phyloP scores from a whole-genome alignment of 164 flowering plant species.

The Akebia trifoliata region DNA sequence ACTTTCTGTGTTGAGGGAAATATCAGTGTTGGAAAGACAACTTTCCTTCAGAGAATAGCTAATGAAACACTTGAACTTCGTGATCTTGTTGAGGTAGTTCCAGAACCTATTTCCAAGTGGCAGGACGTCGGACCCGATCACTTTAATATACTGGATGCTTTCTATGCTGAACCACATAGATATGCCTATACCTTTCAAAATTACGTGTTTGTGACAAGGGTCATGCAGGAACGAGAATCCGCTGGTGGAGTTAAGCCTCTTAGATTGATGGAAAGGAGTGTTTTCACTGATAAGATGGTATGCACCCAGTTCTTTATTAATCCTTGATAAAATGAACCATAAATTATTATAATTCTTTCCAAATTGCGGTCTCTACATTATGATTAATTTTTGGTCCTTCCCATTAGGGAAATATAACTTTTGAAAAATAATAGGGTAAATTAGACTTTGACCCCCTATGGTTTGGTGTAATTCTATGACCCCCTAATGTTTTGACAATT shows the following conservation, averaged over 20 bases:
- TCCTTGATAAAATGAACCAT: neutral
- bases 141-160: slow-evolving; percentile 88
- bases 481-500: too few relatives aligned
- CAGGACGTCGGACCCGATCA: slow-evolving; percentile 96
- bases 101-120: slow-evolving; percentile 95
- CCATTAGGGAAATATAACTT: too few relatives aligned
- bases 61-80: slow-evolving; percentile 93
- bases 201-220: slow-evolving; percentile 93
- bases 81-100: slow-evolving; percentile 94
- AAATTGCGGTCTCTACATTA: neutral
- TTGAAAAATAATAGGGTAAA: too few relatives aligned
- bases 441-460: too few relatives aligned
- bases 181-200: slow-evolving; percentile 98
- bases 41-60: slow-evolving; percentile 93
- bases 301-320: slow-evolving; percentile 13
- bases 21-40: slow-evolving; percentile 95
- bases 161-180: slow-evolving; percentile 87
- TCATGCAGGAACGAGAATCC: slow-evolving; percentile 97
- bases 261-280: slow-evolving; percentile 96
- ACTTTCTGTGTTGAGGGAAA: slow-evolving; percentile 98
- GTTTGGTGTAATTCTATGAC: too few relatives aligned
- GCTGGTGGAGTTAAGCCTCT: slow-evolving; percentile 84
- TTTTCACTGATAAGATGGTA: slow-evolving; percentile 97
- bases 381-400: neutral
- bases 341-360: neutral